Evolutionary conservation across 169 alveolate species (phyloP).

Genomic region (Nephromyces sp.): DNA sequence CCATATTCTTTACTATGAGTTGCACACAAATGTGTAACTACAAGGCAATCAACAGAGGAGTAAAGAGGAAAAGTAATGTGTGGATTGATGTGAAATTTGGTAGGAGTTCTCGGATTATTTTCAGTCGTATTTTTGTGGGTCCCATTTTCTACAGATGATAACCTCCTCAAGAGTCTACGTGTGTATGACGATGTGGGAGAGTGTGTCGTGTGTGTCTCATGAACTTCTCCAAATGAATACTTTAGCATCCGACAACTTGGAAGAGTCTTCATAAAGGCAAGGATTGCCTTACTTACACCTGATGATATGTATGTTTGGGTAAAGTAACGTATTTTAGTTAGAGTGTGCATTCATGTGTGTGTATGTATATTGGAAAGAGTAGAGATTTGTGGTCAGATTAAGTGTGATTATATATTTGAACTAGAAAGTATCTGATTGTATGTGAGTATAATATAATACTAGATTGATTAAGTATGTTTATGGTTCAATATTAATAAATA

Average conservation of each 20-base stretch:
- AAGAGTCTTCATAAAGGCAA: background rate
- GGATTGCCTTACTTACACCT: background rate
- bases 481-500: too few species aligned
- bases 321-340: too few species aligned
- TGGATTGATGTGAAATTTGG: background rate
- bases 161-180: background rate
- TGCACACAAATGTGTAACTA: background rate
- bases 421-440: too few species aligned
- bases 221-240: background rate
- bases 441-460: too few species aligned
- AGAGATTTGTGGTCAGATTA: too few species aligned
- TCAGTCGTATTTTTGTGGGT: background rate
- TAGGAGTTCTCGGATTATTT: background rate
- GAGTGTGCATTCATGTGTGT: too few species aligned
- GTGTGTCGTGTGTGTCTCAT: background rate
- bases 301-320: too few species aligned
- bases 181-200: background rate
- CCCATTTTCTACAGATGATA: background rate
- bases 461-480: too few species aligned
- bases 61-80: background rate
- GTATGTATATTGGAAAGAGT: too few species aligned
- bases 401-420: too few species aligned
- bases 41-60: background rate
- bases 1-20: background rate
- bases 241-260: background rate